Evolutionary conservation across 176 grass and related monocot species (phyloP).

Genomic region (Aegilops sharonensis): DNA sequence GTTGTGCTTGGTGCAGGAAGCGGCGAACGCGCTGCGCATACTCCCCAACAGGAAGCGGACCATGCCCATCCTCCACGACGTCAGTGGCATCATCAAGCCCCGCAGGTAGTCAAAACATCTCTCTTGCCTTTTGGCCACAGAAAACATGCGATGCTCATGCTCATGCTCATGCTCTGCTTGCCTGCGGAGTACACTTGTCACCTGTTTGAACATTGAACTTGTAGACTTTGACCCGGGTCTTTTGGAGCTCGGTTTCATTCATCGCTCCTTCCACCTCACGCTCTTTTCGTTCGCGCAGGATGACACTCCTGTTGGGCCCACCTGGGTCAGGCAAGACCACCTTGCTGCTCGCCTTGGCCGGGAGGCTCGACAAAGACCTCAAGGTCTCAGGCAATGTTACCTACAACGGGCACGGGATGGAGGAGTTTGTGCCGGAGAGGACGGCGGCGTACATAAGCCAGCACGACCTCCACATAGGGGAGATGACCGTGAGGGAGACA

Average conservation of each 20-base stretch:
- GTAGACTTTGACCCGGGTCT: not conserved
- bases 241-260: not conserved
- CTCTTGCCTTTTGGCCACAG: not conserved
- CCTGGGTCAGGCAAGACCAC: slow-evolving; percentile 96
- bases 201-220: no score
- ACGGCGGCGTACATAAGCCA: slow-evolving; percentile 96
- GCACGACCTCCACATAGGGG: slow-evolving; percentile 91
- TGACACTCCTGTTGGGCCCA: slow-evolving; percentile 90
- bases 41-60: slow-evolving; percentile 67
- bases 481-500: slow-evolving; percentile 96
- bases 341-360: slow-evolving; percentile 76
- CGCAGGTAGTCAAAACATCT: slow-evolving; percentile 49
- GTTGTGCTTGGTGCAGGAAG: slow-evolving; percentile 33
- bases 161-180: not conserved
- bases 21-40: slow-evolving; percentile 64
- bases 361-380: slow-evolving; percentile 70
- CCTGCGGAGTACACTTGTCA: not conserved
- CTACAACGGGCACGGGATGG: slow-evolving; percentile 86
- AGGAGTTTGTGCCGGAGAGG: slow-evolving; percentile 89
- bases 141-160: not conserved
- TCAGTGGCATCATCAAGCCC: slow-evolving; percentile 89
- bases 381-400: slow-evolving; percentile 71
- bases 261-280: slow-evolving; percentile 26
- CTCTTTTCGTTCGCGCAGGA: slow-evolving; percentile 46
- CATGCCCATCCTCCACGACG: slow-evolving; percentile 78